Evolutionary conservation across 1,139 yeast genomes (phyloP).

Genomic region (Pichiaceae sp.): DNA sequence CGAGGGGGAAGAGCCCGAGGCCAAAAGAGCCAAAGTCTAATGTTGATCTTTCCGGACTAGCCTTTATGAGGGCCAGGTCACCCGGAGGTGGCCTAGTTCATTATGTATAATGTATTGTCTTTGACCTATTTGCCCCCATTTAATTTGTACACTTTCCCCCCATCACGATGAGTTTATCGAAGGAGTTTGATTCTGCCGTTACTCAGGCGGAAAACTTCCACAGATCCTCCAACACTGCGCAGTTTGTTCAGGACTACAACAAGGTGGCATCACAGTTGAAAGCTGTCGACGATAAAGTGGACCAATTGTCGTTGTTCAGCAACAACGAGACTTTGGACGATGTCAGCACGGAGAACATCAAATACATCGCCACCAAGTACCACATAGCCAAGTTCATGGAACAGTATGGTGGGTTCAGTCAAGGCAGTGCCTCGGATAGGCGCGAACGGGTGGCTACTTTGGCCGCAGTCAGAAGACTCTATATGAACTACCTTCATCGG

Average conservation of each 20-base stretch:
- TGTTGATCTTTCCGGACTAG: too few relatives aligned
- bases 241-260: not conserved
- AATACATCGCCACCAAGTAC: conserved; percentile 44
- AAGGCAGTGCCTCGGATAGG: not conserved
- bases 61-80: too few relatives aligned
- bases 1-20: too few relatives aligned
- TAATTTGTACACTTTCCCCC: too few relatives aligned
- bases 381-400: conserved; percentile 36
- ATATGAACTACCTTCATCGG: conserved; percentile 36
- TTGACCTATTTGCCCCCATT: too few relatives aligned
- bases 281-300: conserved; percentile 24
- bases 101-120: not conserved
- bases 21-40: not conserved
- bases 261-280: conserved; percentile 7
- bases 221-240: not conserved
- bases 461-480: conserved; percentile 31
- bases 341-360: conserved; percentile 45
- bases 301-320: conserved; percentile 43
- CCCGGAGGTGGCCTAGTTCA: too few relatives aligned
- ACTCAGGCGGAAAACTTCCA: conserved; percentile 1
- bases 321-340: conserved; percentile 53
- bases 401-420: conserved; percentile 7
- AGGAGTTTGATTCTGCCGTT: not conserved
- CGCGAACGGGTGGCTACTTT: conserved; percentile 32
- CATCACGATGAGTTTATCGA: too few relatives aligned